A percentile compares a stretch with the other conserved stretches of the same genome.
These are phyloP conservation scores for Solanum pennellii DNA, from an alignment of 257 asterid species.

Conservation along the genomic window DNA sequence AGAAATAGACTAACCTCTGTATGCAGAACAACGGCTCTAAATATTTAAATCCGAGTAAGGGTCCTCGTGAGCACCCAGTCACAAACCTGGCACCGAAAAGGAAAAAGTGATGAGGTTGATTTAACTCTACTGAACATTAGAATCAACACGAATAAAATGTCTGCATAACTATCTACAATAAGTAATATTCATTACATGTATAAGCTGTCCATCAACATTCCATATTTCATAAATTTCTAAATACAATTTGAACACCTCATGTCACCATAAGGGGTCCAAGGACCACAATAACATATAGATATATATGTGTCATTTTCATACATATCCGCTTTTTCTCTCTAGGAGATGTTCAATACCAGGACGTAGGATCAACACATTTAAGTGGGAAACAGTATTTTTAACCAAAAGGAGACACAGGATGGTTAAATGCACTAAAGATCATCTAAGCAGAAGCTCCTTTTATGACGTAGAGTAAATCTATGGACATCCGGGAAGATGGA, in stretches of 20 bases:
- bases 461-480: background rate
- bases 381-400: background rate
- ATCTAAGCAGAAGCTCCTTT: background rate
- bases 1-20: slow-evolving; percentile 46
- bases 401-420: background rate
- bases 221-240: background rate
- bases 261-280: background rate
- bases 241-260: background rate
- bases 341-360: background rate
- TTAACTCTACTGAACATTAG: background rate
- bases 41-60: slow-evolving; percentile 83
- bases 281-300: background rate
- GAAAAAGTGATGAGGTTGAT: background rate
- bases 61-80: slow-evolving; percentile 99
- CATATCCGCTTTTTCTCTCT: background rate
- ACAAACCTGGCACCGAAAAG: slow-evolving; percentile 48
- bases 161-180: background rate
- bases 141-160: background rate
- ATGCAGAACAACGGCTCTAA: slow-evolving; percentile 91
- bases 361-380: background rate
- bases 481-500: background rate
- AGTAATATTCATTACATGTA: background rate
- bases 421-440: background rate
- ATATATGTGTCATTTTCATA: background rate
- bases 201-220: background rate